Percentiles rank a stretch among this genome's conserved stretches.
Conservation (phyloP, 2,329 filamentous ascomycete species). For the Fusarium keratoplasticum region DNA sequence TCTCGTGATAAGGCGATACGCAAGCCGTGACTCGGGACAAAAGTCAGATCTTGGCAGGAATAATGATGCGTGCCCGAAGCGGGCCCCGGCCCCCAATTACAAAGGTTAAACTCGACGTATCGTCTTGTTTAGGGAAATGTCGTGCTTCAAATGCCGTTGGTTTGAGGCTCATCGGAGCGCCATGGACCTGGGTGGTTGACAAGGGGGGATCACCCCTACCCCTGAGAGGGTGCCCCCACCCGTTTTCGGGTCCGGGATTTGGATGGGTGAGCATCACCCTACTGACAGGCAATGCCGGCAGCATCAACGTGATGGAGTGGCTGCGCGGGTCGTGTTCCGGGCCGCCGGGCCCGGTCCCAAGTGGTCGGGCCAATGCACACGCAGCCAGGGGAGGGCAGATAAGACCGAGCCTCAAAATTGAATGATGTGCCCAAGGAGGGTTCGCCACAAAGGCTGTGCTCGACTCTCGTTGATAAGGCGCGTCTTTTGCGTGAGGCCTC, state of each 20-base stretch:
- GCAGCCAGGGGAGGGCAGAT: constrained; percentile 21
- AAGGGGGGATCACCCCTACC: background rate
- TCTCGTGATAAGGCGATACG: constrained; percentile 32
- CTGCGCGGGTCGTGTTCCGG: constrained; percentile 30
- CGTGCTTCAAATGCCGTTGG: constrained; percentile 35
- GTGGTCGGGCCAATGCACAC: constrained; percentile 19
- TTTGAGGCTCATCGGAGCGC: constrained; percentile 33
- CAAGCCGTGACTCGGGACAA: constrained; percentile 22
- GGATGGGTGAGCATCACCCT: constrained; percentile 10
- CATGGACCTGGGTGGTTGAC: constrained; percentile 2
- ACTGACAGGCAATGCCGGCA: constrained; percentile 15
- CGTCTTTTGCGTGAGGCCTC: constrained; percentile 19
- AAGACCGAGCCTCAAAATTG: constrained; percentile 42
- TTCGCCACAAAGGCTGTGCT: constrained; percentile 24
- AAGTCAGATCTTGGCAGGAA: constrained; percentile 1
- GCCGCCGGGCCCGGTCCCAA: constrained; percentile 31
- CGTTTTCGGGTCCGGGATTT: constrained; percentile 10
- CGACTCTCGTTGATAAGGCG: constrained; percentile 4
- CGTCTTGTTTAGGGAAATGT: background rate
- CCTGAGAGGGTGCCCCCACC: constrained; percentile 1
- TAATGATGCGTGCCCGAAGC: constrained; percentile 10
- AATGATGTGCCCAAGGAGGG: background rate
- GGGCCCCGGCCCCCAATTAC: constrained; percentile 11
- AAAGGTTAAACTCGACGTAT: background rate
- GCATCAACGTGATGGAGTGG: constrained; percentile 32